phyloP scores from a whole-genome alignment of 2,329 filamentous ascomycete species.

The Fusarium concolor region DNA sequence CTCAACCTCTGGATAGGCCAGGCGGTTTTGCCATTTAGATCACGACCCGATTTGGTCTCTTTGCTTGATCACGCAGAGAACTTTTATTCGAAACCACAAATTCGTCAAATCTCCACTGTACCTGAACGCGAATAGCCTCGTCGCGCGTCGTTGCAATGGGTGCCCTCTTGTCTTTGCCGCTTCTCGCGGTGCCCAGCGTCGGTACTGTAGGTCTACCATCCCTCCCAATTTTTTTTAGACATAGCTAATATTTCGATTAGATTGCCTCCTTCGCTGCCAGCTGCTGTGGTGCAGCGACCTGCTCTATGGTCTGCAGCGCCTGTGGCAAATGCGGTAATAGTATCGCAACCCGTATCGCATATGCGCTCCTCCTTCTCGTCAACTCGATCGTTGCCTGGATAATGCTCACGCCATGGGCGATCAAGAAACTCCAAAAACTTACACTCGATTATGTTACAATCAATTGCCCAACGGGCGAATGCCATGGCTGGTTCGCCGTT shows the following conservation, averaged over 20 bases:
- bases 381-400: conserved; percentile 99
- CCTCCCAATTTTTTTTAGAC: background rate
- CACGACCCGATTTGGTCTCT: background rate
- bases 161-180: conserved; percentile 87
- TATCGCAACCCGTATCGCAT: conserved; percentile 96
- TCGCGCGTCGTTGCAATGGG: conserved; percentile 72
- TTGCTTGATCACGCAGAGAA: background rate
- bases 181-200: conserved; percentile 87
- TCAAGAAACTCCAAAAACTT: conserved; percentile 92
- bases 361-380: conserved; percentile 91
- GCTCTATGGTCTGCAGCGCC: conserved; percentile 93
- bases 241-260: conserved; percentile 56
- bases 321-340: conserved; percentile 98
- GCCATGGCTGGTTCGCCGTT: conserved; percentile 95
- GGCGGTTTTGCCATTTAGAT: conserved; percentile 5
- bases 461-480: conserved; percentile 88
- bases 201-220: conserved; percentile 75
- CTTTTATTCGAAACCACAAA: background rate
- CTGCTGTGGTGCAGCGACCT: conserved; percentile 96
- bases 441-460: conserved; percentile 97
- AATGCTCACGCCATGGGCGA: conserved; percentile 98
- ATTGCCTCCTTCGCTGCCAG: conserved; percentile 83
- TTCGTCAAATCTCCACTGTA: background rate
- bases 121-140: background rate
- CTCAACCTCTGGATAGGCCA: background rate